Evolutionary conservation across 2,329 filamentous ascomycete species (phyloP), one percentile per base, ranked within the genome.

Genomic region (Fusarium nurragi): DNA sequence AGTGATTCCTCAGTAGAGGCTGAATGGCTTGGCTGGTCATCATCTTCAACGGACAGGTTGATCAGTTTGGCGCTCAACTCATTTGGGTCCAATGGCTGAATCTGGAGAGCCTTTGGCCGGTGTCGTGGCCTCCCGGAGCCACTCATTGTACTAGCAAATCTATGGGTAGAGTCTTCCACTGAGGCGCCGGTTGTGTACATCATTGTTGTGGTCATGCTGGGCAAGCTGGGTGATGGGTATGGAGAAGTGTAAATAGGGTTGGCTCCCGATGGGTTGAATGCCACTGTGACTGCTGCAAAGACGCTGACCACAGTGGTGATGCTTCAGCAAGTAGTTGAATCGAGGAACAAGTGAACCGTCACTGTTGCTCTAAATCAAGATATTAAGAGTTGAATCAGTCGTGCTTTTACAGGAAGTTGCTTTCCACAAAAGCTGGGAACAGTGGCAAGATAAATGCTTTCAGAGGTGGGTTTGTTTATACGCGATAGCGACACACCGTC

Each of bases 31-130:
- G 43, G 49, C 26, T 49, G 47, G 36, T 47, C 44, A n/a, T 82
- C 83, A 60, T 84, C 83, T 58, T 87, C 80, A 6, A 78, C 79
- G 14, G 85, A 75, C 18, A 88, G 81, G 12, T 79, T 64, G 45
- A 79, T 77, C 22, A 89, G 78, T 18, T 85, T 82, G 28, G 81
- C 79, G 12, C 80, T 79, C 25, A 89, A 74, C 53, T 89, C 86
- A 25, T 83, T 79, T 0, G 86, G 78, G 59, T 88, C 85, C 41
- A 88, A 74, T 3, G 77, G 74, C 28, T 73, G 66, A 12, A 76
- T 71, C 1, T 68, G 67, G 22, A 71, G 65, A 13, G 69, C 57
- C 37, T 64, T 67, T 38, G 70, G 70, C 26, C 70, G 60, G 44
- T 68, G 60, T 36, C 65, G 70, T 12, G 60, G 45, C 37, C 56